Percentiles rank a stretch among this genome's conserved stretches.
These are phyloP conservation scores for Penicillium lividum DNA, from an alignment of 495 filamentous ascomycete genomes.

Conservation along the genomic window DNA sequence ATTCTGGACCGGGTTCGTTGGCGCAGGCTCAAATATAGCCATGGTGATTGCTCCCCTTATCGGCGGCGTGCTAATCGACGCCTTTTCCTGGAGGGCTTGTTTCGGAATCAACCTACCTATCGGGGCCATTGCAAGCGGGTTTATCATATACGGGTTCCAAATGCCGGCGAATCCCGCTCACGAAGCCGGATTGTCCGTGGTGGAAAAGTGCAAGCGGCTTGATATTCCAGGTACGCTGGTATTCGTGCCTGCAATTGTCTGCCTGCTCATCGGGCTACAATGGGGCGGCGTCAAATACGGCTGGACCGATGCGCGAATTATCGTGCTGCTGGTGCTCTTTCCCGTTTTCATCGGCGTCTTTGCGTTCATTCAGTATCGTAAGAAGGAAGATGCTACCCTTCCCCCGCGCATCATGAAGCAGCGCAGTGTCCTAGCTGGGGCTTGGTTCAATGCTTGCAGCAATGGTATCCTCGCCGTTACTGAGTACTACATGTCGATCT, in stretches of 20 bases:
- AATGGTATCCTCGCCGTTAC: constrained; percentile 37
- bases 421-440: constrained; percentile 53
- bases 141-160: constrained; percentile 47
- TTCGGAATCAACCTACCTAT: constrained; percentile 76
- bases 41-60: constrained; percentile 65
- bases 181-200: neutral
- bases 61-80: constrained; percentile 55
- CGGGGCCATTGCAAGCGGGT: constrained; percentile 55
- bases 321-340: constrained; percentile 34
- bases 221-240: constrained; percentile 31
- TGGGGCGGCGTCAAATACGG: constrained; percentile 40
- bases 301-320: constrained; percentile 33
- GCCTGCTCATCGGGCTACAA: constrained; percentile 42
- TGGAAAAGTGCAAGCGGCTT: constrained; percentile 29
- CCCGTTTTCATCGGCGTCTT: constrained; percentile 23
- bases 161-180: constrained; percentile 14
- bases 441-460: constrained; percentile 49
- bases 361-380: constrained; percentile 18
- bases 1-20: constrained; percentile 63
- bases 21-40: constrained; percentile 68
- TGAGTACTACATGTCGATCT: constrained; percentile 34
- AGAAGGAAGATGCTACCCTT: constrained; percentile 27
- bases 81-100: constrained; percentile 74
- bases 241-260: constrained; percentile 35
- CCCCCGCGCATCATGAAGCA: constrained; percentile 49